Percentiles rank a stretch among this genome's conserved stretches.
Evolutionary conservation across 192 early-diverging fungal genomes (phyloP).

Genomic region (Chytriomyces confervae): DNA sequence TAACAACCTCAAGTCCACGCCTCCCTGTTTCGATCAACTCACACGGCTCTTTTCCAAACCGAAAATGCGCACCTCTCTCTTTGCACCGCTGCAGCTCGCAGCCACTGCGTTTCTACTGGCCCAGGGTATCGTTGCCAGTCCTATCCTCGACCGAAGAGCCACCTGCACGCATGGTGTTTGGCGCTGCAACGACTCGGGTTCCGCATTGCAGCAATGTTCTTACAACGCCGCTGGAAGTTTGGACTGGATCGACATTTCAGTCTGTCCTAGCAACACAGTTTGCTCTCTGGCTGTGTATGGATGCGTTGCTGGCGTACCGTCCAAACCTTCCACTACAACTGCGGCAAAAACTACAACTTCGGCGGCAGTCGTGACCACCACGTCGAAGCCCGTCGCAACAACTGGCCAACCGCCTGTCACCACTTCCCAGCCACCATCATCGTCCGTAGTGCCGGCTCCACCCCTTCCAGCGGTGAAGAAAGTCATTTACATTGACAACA

Average conservation of each 20-base stretch:
- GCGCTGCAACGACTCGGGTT: background rate
- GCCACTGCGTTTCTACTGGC: too few relatives aligned
- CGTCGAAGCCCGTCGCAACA: background rate
- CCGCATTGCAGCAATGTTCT: slow-evolving; percentile 10
- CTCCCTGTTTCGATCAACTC: too few relatives aligned
- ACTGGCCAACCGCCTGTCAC: slow-evolving; percentile 5
- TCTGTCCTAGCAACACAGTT: background rate
- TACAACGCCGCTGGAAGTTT: background rate
- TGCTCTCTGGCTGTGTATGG: background rate
- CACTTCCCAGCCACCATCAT: background rate
- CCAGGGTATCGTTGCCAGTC: too few relatives aligned
- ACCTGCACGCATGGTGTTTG: background rate
- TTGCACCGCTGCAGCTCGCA: too few relatives aligned
- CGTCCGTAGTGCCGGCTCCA: slow-evolving; percentile 31
- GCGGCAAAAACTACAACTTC: background rate
- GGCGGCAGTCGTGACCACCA: background rate
- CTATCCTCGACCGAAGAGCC: too few relatives aligned
- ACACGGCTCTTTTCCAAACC: too few relatives aligned
- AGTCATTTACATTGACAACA: slow-evolving; percentile 46
- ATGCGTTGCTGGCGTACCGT: background rate
- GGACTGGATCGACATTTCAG: background rate
- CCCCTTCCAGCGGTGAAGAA: slow-evolving; percentile 37
- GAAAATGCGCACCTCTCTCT: too few relatives aligned
- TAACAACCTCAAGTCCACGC: too few relatives aligned
- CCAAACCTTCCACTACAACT: background rate